phyloP scores from a whole-genome alignment of 352 stramenopile species.

The Albugo candida region DNA sequence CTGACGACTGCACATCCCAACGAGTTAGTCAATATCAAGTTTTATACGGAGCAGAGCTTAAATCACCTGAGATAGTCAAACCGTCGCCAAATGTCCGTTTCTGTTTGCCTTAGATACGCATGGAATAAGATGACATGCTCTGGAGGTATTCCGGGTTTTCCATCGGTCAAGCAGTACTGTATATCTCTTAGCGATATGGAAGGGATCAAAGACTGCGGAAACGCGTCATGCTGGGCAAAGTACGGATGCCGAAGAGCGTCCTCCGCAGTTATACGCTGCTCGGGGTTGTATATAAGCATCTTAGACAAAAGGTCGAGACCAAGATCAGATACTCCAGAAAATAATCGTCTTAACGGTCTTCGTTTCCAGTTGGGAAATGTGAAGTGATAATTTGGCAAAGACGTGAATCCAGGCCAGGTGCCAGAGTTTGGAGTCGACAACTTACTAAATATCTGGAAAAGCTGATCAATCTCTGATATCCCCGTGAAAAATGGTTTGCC shows the following conservation, averaged over 20 bases:
- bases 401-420: conserved; percentile 92
- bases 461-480: conserved; percentile 66
- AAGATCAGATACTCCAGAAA: conserved; percentile 45
- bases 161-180: conserved; percentile 35
- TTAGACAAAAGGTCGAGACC: conserved; percentile 54
- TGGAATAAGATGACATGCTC: conserved; percentile 69
- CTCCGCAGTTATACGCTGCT: conserved; percentile 64
- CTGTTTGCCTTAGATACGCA: conserved; percentile 51
- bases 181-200: conserved; percentile 69
- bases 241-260: conserved; percentile 68
- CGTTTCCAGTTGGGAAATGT: conserved; percentile 67
- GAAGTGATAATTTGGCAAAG: conserved; percentile 93
- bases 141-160: conserved; percentile 22
- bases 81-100: conserved; percentile 64
- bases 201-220: conserved; percentile 24
- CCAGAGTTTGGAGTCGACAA: conserved; percentile 94
- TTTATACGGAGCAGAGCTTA: background rate
- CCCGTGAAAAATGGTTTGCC: conserved; percentile 62
- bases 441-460: conserved; percentile 81
- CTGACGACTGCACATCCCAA: conserved; percentile 22
- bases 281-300: conserved; percentile 63
- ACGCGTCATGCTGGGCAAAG: conserved; percentile 27
- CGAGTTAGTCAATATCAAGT: background rate
- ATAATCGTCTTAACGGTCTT: conserved; percentile 42
- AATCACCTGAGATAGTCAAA: conserved; percentile 73